Base-by-base conservation (phyloP, 306 rosid genomes). In the Castanea mollissima region DNA sequence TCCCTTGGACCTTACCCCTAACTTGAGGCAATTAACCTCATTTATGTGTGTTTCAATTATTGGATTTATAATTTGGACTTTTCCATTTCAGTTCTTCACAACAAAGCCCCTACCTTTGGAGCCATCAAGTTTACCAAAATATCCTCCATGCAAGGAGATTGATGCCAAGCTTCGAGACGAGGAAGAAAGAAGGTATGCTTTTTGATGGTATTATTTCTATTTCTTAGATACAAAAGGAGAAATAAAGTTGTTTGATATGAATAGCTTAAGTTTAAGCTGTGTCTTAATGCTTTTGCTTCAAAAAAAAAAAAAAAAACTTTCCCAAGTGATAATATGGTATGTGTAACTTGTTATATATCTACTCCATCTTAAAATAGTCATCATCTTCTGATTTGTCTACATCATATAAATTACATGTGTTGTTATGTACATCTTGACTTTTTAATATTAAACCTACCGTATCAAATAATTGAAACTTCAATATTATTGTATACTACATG, bases 131-230 rank as follows among this genome's bases (percentile, higher is more conserved):
- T 82, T 95, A 73, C 99, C 97, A 1, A 90, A 88, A 81, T 89
- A 91, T 84, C 88, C 94, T 77, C 97, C 97, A 55, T 88, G 96
- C 88, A 95, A 95, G 83, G 98, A 92, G 86, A 84, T 88, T 18
- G 93, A 92, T 80, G 92, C 89, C 76, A 95, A 80, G 87, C 91
- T 72, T 64, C 89, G 89, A 74, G 90, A 90, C 12, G 90, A 92
- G 73, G 96, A 91, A 86, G 83, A 80, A 54, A 71, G 49, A 74
- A 84, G 91, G 99, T 94, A 88, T 57, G n/a, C 25, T 32, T 55
- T 71, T 38, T 5, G 18, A 38, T 52, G 69, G 20, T 38, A 78
- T 32, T 55, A 41, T 71, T 58, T 80, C 49, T 75, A 20, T 74
- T 58, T 70, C 57, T 4, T 35, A 35, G 73, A 25, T 75, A 19